Conservation (phyloP, 2,329 filamentous ascomycete species). For the Aspergillus melleus region DNA sequence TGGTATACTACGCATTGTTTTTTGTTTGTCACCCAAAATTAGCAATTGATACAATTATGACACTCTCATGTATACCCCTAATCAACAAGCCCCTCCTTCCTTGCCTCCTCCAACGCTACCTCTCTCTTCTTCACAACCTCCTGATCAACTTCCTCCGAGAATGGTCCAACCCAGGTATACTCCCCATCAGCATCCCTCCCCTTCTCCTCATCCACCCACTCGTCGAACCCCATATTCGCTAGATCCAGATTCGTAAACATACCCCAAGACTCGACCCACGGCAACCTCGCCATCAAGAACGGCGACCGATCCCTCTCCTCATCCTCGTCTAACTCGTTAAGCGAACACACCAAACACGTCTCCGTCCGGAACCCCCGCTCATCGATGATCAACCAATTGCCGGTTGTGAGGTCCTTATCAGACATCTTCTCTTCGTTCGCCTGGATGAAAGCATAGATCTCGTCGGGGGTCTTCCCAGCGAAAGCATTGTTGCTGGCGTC, state of each 20-base stretch:
- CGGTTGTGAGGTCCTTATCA: background rate
- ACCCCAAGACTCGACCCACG: background rate
- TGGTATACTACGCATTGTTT: too few species aligned
- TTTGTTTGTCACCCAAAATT: too few species aligned
- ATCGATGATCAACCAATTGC: background rate
- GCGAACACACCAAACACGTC: background rate
- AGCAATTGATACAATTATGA: too few species aligned
- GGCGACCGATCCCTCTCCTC: background rate
- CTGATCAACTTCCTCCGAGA: background rate
- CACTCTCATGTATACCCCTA: background rate
- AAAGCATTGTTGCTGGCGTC: background rate
- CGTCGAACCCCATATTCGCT: constrained; percentile 4
- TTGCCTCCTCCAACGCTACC: background rate
- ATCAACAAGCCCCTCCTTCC: constrained; percentile 16
- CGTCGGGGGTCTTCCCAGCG: background rate
- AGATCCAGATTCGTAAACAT: constrained; percentile 5
- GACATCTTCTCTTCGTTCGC: background rate
- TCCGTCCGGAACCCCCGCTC: background rate
- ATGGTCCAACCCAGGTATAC: background rate
- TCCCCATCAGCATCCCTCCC: background rate
- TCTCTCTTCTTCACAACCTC: background rate
- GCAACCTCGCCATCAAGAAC: background rate
- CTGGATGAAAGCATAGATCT: background rate
- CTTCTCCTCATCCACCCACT: constrained; percentile 1
- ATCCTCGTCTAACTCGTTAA: background rate